Conservation (phyloP, 2,329 filamentous ascomycete genomes). For the Sclerotinia nivalis region DNA sequence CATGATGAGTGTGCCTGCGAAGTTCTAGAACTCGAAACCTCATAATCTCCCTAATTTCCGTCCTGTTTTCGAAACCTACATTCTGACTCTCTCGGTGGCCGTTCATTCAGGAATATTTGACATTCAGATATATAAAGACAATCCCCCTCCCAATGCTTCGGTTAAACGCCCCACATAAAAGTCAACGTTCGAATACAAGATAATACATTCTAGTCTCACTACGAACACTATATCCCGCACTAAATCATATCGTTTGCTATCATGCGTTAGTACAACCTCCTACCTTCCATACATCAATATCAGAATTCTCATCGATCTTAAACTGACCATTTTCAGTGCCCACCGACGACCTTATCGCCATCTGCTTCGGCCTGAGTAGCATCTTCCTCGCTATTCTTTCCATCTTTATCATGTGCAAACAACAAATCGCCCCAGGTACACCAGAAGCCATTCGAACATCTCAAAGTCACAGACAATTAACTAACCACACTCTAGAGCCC, state of each 20-base stretch:
- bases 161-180: too few relatives aligned
- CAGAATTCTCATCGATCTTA: background rate
- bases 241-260: background rate
- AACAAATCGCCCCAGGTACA: background rate
- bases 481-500: background rate
- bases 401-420: background rate
- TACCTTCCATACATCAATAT: background rate
- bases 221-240: background rate
- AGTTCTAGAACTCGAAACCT: too few relatives aligned
- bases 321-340: background rate
- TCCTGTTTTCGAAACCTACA: too few relatives aligned
- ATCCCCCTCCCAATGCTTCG: too few relatives aligned
- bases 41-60: too few relatives aligned
- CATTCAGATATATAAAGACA: too few relatives aligned
- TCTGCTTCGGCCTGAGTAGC: background rate
- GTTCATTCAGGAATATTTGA: too few relatives aligned
- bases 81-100: too few relatives aligned
- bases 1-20: too few relatives aligned
- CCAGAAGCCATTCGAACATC: too few relatives aligned
- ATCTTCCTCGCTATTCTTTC: background rate
- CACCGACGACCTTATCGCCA: background rate
- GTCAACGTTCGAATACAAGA: too few relatives aligned
- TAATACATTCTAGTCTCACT: too few relatives aligned
- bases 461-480: background rate
- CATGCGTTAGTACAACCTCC: background rate